phyloP scores from a whole-genome alignment of 768 basidiomycete genomes.

The Podaxis sp. region DNA sequence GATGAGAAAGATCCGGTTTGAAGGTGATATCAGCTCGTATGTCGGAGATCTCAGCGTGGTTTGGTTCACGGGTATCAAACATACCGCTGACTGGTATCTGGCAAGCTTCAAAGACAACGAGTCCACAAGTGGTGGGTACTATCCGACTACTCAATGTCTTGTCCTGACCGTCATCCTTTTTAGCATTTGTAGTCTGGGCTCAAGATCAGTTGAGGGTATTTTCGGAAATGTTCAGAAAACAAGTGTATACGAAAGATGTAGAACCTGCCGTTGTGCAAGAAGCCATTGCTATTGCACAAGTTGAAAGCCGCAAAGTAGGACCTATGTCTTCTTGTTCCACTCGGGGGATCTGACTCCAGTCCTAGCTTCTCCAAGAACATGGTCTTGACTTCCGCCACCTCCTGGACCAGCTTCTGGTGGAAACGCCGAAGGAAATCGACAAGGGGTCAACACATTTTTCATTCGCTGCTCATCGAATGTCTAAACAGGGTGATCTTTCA shows the following conservation, averaged over 20 bases:
- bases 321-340: background rate
- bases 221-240: conserved; percentile 82
- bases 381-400: conserved; percentile 93
- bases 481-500: conserved; percentile 26
- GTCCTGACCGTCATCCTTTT: conserved; percentile 4
- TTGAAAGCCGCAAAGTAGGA: conserved; percentile 81
- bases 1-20: conserved; percentile 86
- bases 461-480: conserved; percentile 31
- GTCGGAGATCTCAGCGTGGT: conserved; percentile 87
- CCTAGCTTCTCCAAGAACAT: conserved; percentile 83
- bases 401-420: conserved; percentile 70
- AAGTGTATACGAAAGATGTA: conserved; percentile 85
- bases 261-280: conserved; percentile 73
- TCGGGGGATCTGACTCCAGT: background rate
- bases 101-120: conserved; percentile 95
- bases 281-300: conserved; percentile 71
- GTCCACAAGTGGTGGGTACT: conserved; percentile 79
- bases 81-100: conserved; percentile 98
- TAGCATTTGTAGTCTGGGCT: conserved; percentile 95
- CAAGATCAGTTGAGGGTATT: conserved; percentile 82
- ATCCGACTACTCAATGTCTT: background rate
- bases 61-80: conserved; percentile 92
- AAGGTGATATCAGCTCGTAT: conserved; percentile 84
- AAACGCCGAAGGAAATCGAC: conserved; percentile 41
- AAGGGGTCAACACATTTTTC: conserved; percentile 30